Evolutionary conservation across 2,329 filamentous ascomycete species (phyloP), one percentile per base, ranked within the genome.

Genomic region (Ophiostoma ips): DNA sequence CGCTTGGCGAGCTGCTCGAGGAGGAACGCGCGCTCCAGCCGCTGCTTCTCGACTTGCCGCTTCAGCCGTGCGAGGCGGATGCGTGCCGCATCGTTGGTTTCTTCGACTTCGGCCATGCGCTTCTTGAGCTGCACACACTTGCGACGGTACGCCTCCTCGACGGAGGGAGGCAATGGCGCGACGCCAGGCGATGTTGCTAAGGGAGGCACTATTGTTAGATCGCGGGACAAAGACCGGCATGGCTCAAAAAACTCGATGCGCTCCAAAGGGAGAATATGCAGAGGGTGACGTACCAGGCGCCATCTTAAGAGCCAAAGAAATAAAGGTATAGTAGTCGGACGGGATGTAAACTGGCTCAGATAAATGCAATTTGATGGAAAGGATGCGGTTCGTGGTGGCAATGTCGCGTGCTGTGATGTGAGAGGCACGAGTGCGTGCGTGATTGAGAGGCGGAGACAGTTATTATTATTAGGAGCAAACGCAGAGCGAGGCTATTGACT

Each of bases 61-160:
- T 85, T 82, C 54, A 94, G 78, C 45, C 89, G 83, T 37, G 77
- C 72, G 55, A 95, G 84, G 48, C 87, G 84, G 49, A 87, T 71
- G 49, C 87, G 79, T 44, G 87, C 83, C 51, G 84, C 77, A 59
- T 95, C 88, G 64, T 95, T 95, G 61, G 87, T 83, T 53, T 87
- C 81, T 64, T 96, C 89, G 59, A 96, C 87, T 64, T 95, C 89
- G 63, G 82, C 84, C 56, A 92, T 86, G 54, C 92, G 84, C 59
- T 87, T 84, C 69, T 94, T 94, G 19, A 98, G 77, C 59, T 94
- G 85, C 63, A 95, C 87, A 66, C 90, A 96, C 78, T 98, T 96
- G 56, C 87, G 80, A 60, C 92, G 88, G 68, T 96, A 98, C 47
- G 90, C 89, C 64, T 90, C 84, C 67, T 98, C 90, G 55, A 96